Evolutionary conservation across 805 yeast species (phyloP), one percentile per base, ranked within the genome.

Genomic region (Pichia phayaonensis): DNA sequence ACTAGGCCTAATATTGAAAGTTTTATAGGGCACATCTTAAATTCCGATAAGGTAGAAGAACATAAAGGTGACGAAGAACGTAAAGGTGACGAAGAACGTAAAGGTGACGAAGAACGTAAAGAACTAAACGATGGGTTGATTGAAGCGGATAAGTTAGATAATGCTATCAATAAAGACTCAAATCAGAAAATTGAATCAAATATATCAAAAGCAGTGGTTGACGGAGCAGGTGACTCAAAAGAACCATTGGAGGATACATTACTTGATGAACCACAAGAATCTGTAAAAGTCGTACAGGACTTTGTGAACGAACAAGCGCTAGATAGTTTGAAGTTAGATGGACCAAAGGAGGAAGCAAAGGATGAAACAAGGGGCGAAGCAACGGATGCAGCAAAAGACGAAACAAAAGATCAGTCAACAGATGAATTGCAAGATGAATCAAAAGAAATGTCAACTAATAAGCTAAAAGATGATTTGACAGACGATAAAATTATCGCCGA

Each of bases 301-400:
- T 41, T 20, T 36, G 49, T 46, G 22, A 39, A 44, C 11, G 40
- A 48, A 44, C 34, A 16, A 29, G 5, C n/a, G 13, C 34, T 29
- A 15, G n/a, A 29, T 13, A 29, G 11, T 26, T 5, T 26, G n/a
- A 29, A 13, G 13, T 51, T 10, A n/a, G 45, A 42, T 15, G n/a
- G 31, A 27, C 6, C 56, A 57, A 15, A 60, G 12, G 31, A 46
- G 12, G 51, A 48, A 13, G 51, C 31, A 26, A 44, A 21, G 1
- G 46, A 60, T 42, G 60, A 55, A n/a, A 8, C 13, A 11, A 41
- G 12, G 8, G 59, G 56, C 4, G 56, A 57, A n/a, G 61, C 58
- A 8, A 54, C 24, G 18, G 49, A 41, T 7, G 44, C 40, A 12
- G 42, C 31, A 34, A 38, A 26, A 16, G 42, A 16, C 11, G 27